Conservation (phyloP, 352 stramenopile species). For the Pythium guiyangense region DNA sequence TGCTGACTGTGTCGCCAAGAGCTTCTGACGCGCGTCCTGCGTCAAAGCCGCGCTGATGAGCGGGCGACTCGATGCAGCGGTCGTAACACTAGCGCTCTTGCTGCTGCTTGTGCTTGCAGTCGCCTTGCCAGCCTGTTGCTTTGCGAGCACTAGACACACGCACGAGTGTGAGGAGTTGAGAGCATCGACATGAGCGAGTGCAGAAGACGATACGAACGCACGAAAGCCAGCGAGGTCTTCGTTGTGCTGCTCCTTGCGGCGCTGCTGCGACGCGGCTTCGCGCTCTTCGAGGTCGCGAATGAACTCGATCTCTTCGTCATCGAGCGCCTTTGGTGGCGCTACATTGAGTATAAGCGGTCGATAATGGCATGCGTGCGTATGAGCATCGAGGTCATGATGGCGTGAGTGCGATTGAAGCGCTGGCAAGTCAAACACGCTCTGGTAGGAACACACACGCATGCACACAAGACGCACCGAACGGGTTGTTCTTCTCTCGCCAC, state of each 20-base stretch:
- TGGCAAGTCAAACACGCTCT: too few species aligned
- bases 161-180: not conserved
- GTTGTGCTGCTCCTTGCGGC: constrained; percentile 61
- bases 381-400: too few species aligned
- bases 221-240: constrained; percentile 68
- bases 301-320: constrained; percentile 84
- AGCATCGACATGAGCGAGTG: too few species aligned
- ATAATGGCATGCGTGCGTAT: too few species aligned
- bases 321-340: constrained; percentile 79
- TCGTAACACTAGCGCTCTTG: not conserved
- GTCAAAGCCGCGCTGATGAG: not conserved
- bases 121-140: constrained; percentile 17
- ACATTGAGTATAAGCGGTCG: too few species aligned
- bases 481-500: constrained; percentile 90
- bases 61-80: not conserved
- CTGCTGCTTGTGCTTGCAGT: constrained; percentile 18
- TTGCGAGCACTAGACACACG: constrained; percentile 40
- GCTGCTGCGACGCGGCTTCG: constrained; percentile 40
- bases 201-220: constrained; percentile 18
- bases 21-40: constrained; percentile 16
- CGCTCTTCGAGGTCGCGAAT: constrained; percentile 65
- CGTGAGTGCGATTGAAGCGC: too few species aligned
- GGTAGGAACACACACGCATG: too few species aligned
- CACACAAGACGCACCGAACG: constrained; percentile 47
- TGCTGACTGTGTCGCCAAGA: constrained; percentile 21